Percentiles rank a stretch among this genome's conserved stretches.
phyloP scores from a whole-genome alignment of 2,329 filamentous ascomycete species.

The Epicoccum nigrum region DNA sequence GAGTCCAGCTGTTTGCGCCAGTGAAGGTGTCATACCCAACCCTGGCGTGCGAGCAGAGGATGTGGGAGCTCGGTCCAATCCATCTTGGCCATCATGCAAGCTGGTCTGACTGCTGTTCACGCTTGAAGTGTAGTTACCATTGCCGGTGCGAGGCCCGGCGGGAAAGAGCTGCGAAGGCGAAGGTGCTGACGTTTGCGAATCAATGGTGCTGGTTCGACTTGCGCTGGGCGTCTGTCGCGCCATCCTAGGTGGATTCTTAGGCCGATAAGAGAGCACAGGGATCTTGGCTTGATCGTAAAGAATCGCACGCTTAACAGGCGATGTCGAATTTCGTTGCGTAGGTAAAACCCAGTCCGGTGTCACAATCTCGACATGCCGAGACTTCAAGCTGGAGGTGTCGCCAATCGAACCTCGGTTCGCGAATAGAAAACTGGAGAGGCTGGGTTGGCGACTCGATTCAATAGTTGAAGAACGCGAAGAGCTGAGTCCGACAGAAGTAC shows the following conservation, averaged over 20 bases:
- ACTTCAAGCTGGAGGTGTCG: slow-evolving; percentile 40
- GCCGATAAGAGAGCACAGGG: slow-evolving; percentile 26
- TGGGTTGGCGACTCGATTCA: slow-evolving; percentile 38
- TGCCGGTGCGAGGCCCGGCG: slow-evolving; percentile 42
- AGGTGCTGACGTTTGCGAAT: slow-evolving; percentile 53
- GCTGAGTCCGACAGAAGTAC: slow-evolving; percentile 43
- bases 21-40: slow-evolving; percentile 51
- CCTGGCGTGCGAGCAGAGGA: slow-evolving; percentile 46
- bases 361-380: slow-evolving; percentile 58
- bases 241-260: slow-evolving; percentile 48
- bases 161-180: slow-evolving; percentile 52
- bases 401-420: slow-evolving; percentile 38
- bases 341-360: slow-evolving; percentile 55
- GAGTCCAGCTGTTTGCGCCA: slow-evolving; percentile 46
- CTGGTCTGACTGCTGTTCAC: slow-evolving; percentile 56
- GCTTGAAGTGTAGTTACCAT: slow-evolving; percentile 48
- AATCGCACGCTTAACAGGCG: slow-evolving; percentile 38
- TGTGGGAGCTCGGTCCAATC: slow-evolving; percentile 42
- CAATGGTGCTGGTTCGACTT: slow-evolving; percentile 55
- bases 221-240: slow-evolving; percentile 50
- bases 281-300: slow-evolving; percentile 25
- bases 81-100: slow-evolving; percentile 52
- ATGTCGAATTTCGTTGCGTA: slow-evolving; percentile 46
- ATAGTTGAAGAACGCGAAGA: slow-evolving; percentile 42
- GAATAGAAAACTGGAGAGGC: slow-evolving; percentile 35